Base-by-base conservation (phyloP, 2,329 filamentous ascomycete genomes). In the Botrytis deweyae region DNA sequence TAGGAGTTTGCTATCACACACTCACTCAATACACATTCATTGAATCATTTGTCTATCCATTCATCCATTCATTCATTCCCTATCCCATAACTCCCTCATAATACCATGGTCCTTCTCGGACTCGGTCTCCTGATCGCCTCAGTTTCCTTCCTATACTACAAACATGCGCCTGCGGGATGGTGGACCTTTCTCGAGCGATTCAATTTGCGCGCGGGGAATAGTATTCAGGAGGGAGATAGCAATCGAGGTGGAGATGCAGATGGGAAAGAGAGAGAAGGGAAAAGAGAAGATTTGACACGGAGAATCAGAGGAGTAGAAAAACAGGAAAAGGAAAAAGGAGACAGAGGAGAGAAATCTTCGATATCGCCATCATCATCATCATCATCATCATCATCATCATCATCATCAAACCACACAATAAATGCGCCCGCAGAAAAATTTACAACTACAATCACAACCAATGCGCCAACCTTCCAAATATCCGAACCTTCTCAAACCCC, bases 41-140 rank as follows among this genome's bases (percentile, higher is more conserved):
- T 49, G 44, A 33, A 33, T 33, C 33, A 22, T 22, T 12, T 18
- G 38, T 33, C 8, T 8, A 61, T 29, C 12, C 38, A 42, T 5
- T 0, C 40, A 62, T 36, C 25, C 58, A 61, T 18, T 4, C 29
- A 36, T 12, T 38, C 36, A 40, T 8, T 42, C 25, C 10, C 25
- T 63, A 25, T 18, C 9, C n/a, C 62, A 44, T 4, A 10, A 38
- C 33, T 10, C 16, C 52, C 33, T 6, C 16, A n/a, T 10, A 55
- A 4, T 49, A 55, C n/a, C 16, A 72, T 72, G 69, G 69, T 55
- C 44, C 59, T 67, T 22, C n/a, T 91, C 75, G 89, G 88, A 76
- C 82, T 91, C 76, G 89, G 89, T n/a, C 83, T 92, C 76, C 84
- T 91, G 78, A 81, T 91, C 76, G 89, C 87, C 62, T 89, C 89